Conservation (phyloP, 805 yeast species). For the Torulaspora gathmanii region DNA sequence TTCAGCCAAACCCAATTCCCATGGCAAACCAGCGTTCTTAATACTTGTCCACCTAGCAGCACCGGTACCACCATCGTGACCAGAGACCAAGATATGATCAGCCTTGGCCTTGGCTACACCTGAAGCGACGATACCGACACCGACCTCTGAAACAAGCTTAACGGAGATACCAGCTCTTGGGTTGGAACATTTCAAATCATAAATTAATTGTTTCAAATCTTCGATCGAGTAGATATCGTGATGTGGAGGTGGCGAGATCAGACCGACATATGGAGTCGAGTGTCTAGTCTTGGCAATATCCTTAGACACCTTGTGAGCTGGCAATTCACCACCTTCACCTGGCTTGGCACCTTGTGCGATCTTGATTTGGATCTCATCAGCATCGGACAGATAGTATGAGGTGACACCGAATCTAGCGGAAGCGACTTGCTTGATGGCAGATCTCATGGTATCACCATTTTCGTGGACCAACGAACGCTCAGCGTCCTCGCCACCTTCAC, state of each 20-base stretch:
- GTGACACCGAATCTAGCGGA: constrained; percentile 98
- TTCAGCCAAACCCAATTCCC: constrained; percentile 98
- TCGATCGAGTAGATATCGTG: constrained; percentile 98
- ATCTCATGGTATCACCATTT: constrained; percentile 96
- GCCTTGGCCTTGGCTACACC: constrained; percentile 99
- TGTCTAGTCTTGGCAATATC: constrained; percentile 93
- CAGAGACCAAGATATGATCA: constrained; percentile 90
- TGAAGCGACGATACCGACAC: constrained; percentile 98
- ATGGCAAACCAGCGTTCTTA: constrained; percentile 95
- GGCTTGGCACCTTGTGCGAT: constrained; percentile 99
- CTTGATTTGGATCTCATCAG: constrained; percentile 95
- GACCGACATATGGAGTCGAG: constrained; percentile 94
- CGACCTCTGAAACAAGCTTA: constrained; percentile 94
- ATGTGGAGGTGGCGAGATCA: constrained; percentile 98
- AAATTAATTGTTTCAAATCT: constrained; percentile 92
- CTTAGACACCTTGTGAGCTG: constrained; percentile 85
- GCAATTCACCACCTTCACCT: constrained; percentile 99
- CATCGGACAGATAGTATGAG: constrained; percentile 87
- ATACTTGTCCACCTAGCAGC: constrained; percentile 97
- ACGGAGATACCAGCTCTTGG: constrained; percentile 97
- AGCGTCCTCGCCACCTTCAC: constrained; percentile 99
- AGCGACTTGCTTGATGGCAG: constrained; percentile 97
- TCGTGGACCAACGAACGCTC: constrained; percentile 75
- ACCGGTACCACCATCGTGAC: constrained; percentile 99
- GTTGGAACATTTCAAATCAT: constrained; percentile 93